These are phyloP conservation scores for Blastocystis sp. DNA, from an alignment of 352 stramenopile species.

Conservation along the genomic window DNA sequence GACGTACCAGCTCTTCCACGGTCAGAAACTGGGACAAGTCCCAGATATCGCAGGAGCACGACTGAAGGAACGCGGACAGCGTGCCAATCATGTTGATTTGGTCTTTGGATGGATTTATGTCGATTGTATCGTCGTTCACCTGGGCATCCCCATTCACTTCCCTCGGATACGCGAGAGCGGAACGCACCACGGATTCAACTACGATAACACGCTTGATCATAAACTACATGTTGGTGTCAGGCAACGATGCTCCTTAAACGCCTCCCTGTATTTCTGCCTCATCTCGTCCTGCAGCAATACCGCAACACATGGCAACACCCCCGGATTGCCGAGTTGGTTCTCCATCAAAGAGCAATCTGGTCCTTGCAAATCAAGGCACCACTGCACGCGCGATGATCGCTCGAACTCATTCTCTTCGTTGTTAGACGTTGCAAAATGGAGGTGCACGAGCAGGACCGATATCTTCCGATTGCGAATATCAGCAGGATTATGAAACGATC, in stretches of 20 bases:
- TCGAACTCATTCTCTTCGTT: too few relatives aligned
- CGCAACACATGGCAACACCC: neutral
- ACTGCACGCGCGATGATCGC: too few relatives aligned
- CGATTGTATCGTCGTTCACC: neutral
- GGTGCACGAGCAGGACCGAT: slow-evolving; percentile 93
- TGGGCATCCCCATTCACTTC: neutral
- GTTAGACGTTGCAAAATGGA: slow-evolving; percentile 78
- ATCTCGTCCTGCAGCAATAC: neutral
- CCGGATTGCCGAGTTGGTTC: neutral
- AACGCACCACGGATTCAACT: neutral
- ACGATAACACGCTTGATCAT: neutral
- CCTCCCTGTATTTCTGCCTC: neutral
- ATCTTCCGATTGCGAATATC: slow-evolving; percentile 98
- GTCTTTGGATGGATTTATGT: neutral
- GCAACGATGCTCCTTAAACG: neutral
- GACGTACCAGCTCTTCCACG: neutral
- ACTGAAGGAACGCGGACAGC: neutral
- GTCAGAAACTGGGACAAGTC: neutral
- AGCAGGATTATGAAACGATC: slow-evolving; percentile 99
- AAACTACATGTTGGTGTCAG: neutral
- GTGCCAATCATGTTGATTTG: neutral
- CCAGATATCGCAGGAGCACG: neutral
- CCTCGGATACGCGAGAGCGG: neutral
- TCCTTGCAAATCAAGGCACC: neutral
- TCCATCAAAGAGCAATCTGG: neutral